Percentiles rank a stretch among this genome's conserved stretches.
These are phyloP conservation scores for Aspergillus ochraceoroseus DNA, from an alignment of 2,329 filamentous ascomycete genomes.

Conservation along the genomic window DNA sequence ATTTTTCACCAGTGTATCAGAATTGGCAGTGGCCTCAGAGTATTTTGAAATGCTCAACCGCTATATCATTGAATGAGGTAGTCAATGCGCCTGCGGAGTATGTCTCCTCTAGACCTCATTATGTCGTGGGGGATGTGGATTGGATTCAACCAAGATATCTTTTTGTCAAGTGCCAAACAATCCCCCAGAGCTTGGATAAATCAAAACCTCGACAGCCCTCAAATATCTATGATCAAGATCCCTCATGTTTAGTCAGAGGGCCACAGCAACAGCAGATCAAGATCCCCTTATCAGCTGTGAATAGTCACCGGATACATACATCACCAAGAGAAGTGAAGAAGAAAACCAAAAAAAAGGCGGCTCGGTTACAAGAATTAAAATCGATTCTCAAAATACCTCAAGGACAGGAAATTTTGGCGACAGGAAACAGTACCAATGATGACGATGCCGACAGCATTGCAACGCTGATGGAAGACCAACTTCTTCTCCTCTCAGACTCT, in stretches of 20 bases:
- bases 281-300: constrained; percentile 52
- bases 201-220: constrained; percentile 4
- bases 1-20: no score
- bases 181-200: neutral
- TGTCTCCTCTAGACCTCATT: constrained; percentile 52
- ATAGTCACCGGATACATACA: constrained; percentile 38
- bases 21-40: constrained; percentile 70
- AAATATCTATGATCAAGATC: constrained; percentile 38
- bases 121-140: constrained; percentile 69
- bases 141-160: constrained; percentile 91
- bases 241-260: constrained; percentile 40
- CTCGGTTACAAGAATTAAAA: no score
- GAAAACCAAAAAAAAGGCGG: neutral
- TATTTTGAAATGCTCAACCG: constrained; percentile 53
- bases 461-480: constrained; percentile 48
- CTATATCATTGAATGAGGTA: constrained; percentile 77
- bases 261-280: constrained; percentile 35
- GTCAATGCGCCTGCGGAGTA: constrained; percentile 68
- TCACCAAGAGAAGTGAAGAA: constrained; percentile 9
- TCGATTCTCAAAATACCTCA: no score
- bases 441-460: constrained; percentile 46
- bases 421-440: neutral
- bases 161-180: constrained; percentile 52
- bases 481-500: constrained; percentile 38
- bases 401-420: neutral